A percentile compares a stretch with the other conserved stretches of the same genome.
Evolutionary conservation across 768 basidiomycete genomes (phyloP).

Genomic region (Tephrocybe rancida): DNA sequence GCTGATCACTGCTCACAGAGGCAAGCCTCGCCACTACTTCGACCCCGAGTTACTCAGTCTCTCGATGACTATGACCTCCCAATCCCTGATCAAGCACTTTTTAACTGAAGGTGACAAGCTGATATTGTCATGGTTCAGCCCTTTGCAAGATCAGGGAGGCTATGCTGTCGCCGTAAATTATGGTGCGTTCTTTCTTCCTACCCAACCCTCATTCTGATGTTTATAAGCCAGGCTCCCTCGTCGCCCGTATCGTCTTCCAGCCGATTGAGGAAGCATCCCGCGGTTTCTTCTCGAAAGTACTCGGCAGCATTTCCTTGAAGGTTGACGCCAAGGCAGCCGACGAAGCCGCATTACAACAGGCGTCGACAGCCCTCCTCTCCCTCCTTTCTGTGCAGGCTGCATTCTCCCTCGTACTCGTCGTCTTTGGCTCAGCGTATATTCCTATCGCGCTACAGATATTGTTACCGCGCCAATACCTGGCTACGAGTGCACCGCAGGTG

Average conservation of each 20-base stretch:
- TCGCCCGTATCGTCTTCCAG: slow-evolving; percentile 92
- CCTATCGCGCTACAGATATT: slow-evolving; percentile 68
- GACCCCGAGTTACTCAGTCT: slow-evolving; percentile 54
- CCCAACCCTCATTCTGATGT: slow-evolving; percentile 16
- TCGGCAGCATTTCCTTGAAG: slow-evolving; percentile 25
- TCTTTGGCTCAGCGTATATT: slow-evolving; percentile 79
- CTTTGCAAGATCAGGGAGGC: slow-evolving; percentile 87
- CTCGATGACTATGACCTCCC: slow-evolving; percentile 82
- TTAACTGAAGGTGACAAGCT: slow-evolving; percentile 96
- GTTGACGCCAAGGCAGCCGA: slow-evolving; percentile 13
- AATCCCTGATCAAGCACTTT: slow-evolving; percentile 91
- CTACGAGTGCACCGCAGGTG: slow-evolving; percentile 80
- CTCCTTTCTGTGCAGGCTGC: slow-evolving; percentile 68
- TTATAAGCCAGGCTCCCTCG: slow-evolving; percentile 69
- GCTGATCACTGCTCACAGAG: slow-evolving; percentile 5
- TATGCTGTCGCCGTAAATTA: slow-evolving; percentile 97
- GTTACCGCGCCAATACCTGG: slow-evolving; percentile 68
- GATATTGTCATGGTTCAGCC: slow-evolving; percentile 81
- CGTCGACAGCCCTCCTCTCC: slow-evolving; percentile 54
- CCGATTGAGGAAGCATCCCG: slow-evolving; percentile 94
- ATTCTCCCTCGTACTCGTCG: slow-evolving; percentile 67
- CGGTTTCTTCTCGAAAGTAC: slow-evolving; percentile 80
- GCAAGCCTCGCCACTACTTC: slow-evolving; percentile 19
- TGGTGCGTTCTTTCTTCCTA: slow-evolving; percentile 48
- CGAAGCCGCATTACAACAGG: slow-evolving; percentile 33